Conservation (phyloP, 192 early-diverging fungal species). For the Mortierella hygrophila region DNA sequence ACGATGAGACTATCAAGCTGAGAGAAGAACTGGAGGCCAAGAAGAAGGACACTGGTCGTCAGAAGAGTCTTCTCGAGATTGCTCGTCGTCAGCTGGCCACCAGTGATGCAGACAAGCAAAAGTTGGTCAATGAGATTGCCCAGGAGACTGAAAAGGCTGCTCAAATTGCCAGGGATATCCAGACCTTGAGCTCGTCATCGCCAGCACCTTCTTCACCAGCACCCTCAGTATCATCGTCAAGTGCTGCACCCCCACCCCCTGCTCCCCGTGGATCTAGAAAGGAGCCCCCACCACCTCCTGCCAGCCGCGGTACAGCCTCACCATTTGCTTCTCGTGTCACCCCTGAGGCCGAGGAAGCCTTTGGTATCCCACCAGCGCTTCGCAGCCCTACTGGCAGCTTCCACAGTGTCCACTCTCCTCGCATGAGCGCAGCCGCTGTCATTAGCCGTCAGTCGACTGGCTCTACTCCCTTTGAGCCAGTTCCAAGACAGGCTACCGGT, state of each 20-base stretch:
- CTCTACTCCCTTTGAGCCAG: slow-evolving; percentile 36
- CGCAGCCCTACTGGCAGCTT: slow-evolving; percentile 53
- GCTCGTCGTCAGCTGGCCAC: slow-evolving; percentile 71
- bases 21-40: slow-evolving; percentile 67
- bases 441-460: slow-evolving; percentile 51
- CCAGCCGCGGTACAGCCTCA: slow-evolving; percentile 40
- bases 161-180: slow-evolving; percentile 30
- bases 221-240: background rate
- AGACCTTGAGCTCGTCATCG: background rate
- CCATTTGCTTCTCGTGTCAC: slow-evolving; percentile 12
- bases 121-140: slow-evolving; percentile 64
- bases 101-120: slow-evolving; percentile 74
- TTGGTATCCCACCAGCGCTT: slow-evolving; percentile 51
- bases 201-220: slow-evolving; percentile 10
- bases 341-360: slow-evolving; percentile 48
- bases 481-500: slow-evolving; percentile 31
- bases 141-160: slow-evolving; percentile 52
- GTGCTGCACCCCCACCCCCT: slow-evolving; percentile 30
- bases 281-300: slow-evolving; percentile 54
- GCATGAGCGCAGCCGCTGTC: slow-evolving; percentile 8
- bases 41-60: slow-evolving; percentile 69
- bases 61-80: slow-evolving; percentile 73
- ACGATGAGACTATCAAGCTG: slow-evolving; percentile 67
- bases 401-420: slow-evolving; percentile 32
- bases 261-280: slow-evolving; percentile 51